phyloP scores from a whole-genome alignment of 2,329 filamentous ascomycete species.

The Pseudopithomyces chartarum region DNA sequence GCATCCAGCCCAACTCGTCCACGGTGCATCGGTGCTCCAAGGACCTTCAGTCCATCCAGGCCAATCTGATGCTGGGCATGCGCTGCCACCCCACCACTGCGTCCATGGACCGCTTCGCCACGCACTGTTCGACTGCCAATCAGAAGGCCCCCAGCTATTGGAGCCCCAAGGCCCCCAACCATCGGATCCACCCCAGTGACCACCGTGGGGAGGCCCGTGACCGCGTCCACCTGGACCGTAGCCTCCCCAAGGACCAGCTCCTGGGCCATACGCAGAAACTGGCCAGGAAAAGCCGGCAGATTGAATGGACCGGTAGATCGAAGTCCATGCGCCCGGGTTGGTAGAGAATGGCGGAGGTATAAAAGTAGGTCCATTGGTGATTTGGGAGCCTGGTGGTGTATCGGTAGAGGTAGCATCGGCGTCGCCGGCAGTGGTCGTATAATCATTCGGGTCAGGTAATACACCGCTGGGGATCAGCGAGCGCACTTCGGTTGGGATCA shows the following conservation, averaged over 20 bases:
- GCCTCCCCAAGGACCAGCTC: conserved; percentile 25
- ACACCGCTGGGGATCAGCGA: conserved; percentile 4
- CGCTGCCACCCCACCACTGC: conserved; percentile 39
- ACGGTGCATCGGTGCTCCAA: conserved; percentile 42
- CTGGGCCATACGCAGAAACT: conserved; percentile 24
- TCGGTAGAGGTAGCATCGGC: background rate
- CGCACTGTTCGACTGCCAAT: conserved; percentile 32
- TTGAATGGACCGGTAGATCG: conserved; percentile 31
- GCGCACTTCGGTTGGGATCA: background rate
- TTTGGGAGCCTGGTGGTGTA: background rate
- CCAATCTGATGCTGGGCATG: conserved; percentile 41
- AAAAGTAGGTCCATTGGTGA: conserved; percentile 1
- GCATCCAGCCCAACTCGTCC: conserved; percentile 43
- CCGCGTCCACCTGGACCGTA: conserved; percentile 15
- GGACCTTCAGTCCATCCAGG: conserved; percentile 44
- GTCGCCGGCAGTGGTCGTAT: background rate
- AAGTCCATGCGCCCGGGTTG: conserved; percentile 28
- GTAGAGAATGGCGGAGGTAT: conserved; percentile 12
- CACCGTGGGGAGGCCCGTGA: conserved; percentile 17
- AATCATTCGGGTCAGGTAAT: background rate
- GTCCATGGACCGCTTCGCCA: conserved; percentile 42
- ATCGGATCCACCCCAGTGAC: conserved; percentile 17
- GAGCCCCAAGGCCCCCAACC: conserved; percentile 36
- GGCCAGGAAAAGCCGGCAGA: conserved; percentile 29
- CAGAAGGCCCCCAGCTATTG: conserved; percentile 30